Base-by-base conservation (phyloP, 129 eudicot genomes). In the Sambucus nigra region DNA sequence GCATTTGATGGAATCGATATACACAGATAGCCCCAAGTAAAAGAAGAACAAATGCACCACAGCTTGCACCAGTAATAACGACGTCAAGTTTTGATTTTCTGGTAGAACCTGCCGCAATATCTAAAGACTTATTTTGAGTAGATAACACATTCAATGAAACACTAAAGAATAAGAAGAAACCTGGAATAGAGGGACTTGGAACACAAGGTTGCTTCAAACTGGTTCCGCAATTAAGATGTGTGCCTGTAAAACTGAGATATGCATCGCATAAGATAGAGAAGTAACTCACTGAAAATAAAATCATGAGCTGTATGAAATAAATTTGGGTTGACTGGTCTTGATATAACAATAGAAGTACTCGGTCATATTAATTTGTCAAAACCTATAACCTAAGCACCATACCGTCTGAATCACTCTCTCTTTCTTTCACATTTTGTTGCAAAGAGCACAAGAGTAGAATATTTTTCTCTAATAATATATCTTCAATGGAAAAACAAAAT, bases 221-320 rank as follows among this genome's bases (percentile, higher is more conserved):
- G 33, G 71, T 63, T 44, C 95, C 94, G 69, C 98, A 91, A 11
- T 57, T 70, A 35, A 91, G 98, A 59, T 62, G 72, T 46, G 81
- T 91, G 62, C 78, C 98, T 61, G 95, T 65, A 66, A 84, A 91
- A 69, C 98, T 91, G 84, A 63, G 52, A 45, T 32, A 39, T 26
- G 46, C 28, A 47, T 33, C 32, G 57, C 35, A 55, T 42, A 26
- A 61, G 63, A 59, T 17, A 42, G 5, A 51, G 14, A n/a, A n/a
- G 15, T 49, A 16, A 18, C 13, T 9, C 27, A 9, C 44, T 0
- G 23, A 41, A 16, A 46, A 20, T 35, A 22, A 11, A 35, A 12
- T 6, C 28, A 53, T 7, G 13, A n/a, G n/a, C n/a, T 35, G 4
- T 35, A 35, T 35, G 42, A 7, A 7, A 7, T 2, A 35, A 35